Conservation (phyloP, 2,329 filamentous ascomycete species). For the Plenodomus tracheiphilus region DNA sequence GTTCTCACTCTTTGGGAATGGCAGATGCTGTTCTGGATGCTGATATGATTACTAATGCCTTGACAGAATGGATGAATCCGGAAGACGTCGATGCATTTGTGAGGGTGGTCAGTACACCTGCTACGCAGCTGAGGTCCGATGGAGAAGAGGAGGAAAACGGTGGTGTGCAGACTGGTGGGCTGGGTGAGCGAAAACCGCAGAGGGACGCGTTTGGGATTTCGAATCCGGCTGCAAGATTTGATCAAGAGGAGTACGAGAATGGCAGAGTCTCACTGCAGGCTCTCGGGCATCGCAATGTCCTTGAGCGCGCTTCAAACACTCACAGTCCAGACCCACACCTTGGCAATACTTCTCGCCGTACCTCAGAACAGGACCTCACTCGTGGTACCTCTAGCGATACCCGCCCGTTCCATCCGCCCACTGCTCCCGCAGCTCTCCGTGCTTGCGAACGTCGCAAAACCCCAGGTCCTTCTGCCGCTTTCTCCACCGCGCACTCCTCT, state of each 20-base stretch:
- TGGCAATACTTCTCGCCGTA: background rate
- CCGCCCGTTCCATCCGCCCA: background rate
- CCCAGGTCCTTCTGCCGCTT: background rate
- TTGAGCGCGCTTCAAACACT: background rate
- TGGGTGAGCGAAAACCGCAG: too few relatives aligned
- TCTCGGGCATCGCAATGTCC: background rate
- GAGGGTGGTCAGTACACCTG: background rate
- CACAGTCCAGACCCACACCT: background rate
- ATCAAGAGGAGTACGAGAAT: background rate
- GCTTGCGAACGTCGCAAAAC: background rate
- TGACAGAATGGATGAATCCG: constrained; percentile 2
- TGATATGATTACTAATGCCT: background rate
- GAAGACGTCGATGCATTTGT: constrained; percentile 1
- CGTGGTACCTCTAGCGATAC: background rate
- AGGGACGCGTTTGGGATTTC: too few relatives aligned
- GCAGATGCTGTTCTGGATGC: background rate
- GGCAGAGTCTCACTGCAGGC: background rate
- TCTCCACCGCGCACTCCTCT: background rate
- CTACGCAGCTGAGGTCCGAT: too few relatives aligned
- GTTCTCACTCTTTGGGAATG: background rate
- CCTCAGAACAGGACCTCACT: background rate
- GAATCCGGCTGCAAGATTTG: background rate
- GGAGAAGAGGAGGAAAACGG: too few relatives aligned
- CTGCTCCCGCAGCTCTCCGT: background rate
- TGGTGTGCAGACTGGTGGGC: too few relatives aligned